phyloP scores from a whole-genome alignment of 768 basidiomycete genomes.

The Hygrophorus pudorinus region DNA sequence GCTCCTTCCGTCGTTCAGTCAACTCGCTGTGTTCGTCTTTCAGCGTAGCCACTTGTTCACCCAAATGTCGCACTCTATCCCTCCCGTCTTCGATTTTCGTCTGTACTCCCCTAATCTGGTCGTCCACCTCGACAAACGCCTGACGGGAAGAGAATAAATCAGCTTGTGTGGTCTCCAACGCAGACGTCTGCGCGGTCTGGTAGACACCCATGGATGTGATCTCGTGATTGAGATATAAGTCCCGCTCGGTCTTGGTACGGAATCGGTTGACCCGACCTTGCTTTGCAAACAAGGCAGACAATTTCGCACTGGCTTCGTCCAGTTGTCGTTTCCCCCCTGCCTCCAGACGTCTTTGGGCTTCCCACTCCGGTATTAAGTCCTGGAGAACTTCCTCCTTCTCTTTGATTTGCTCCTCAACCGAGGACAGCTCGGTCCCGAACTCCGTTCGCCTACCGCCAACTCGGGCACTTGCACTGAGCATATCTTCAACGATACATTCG shows the following conservation, averaged over 20 bases:
- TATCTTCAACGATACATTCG: constrained; percentile 73
- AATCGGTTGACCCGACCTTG: constrained; percentile 86
- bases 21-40: constrained; percentile 63
- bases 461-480: constrained; percentile 53
- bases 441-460: constrained; percentile 55
- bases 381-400: constrained; percentile 54
- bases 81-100: constrained; percentile 58
- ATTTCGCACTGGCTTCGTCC: constrained; percentile 62
- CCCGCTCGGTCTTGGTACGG: constrained; percentile 72
- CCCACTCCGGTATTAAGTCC: constrained; percentile 65
- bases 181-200: constrained; percentile 41
- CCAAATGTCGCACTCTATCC: constrained; percentile 42
- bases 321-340: constrained; percentile 51
- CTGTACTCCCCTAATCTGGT: constrained; percentile 45
- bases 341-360: constrained; percentile 40
- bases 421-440: constrained; percentile 54
- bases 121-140: constrained; percentile 47
- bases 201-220: constrained; percentile 61
- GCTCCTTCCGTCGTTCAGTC: constrained; percentile 77
- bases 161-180: constrained; percentile 40
- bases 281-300: constrained; percentile 77
- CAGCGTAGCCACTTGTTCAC: constrained; percentile 46
- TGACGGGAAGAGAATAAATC: constrained; percentile 40
- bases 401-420: constrained; percentile 48
- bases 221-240: constrained; percentile 73